Base-by-base conservation (phyloP, 2,329 filamentous ascomycete genomes). In the Neofusicoccum sp. region DNA sequence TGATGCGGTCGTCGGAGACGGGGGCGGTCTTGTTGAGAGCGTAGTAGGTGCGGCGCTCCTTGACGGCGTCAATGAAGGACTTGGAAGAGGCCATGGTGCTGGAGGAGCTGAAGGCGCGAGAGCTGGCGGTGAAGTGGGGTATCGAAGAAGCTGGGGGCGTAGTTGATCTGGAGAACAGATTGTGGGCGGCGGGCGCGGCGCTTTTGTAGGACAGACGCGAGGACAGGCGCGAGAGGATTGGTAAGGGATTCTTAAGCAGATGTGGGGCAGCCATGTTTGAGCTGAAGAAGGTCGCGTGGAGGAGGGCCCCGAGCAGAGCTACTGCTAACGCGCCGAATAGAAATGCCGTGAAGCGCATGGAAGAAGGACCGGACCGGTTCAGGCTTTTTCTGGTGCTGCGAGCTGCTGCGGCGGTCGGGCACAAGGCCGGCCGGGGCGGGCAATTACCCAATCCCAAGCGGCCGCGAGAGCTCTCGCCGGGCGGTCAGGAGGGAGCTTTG, bases 11-110 rank as follows among this genome's bases (percentile, higher is more conserved):
- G 68, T 83, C 81, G 70, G 82, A 75, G 75, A 89, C 80, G 72
- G 86, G 73, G 31, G 89, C 82, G 66, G 85, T 78, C 79, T 89
- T 89, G 81, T 81, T 84, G 64, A 92, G 85, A 59, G 81, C 77
- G 81, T 93, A 92, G 82, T 84, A 79, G 73, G 85, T 84, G 77
- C 90, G 89, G 74, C 91, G 89, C 76, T 79, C 76, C 80, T 87
- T 85, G 81, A 90, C 76, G 73, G 87, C 84, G 66, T 88, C 81
- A 75, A 92, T 77, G 80, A 92, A 81, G 66, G 81, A 44, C 71
- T 76, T 76, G 61, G 61, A 52, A 69, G 71, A 71, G 56, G 77
- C 70, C 78, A 81, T 81, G 36, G 66, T 76, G 48, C 70, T 61
- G 7, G 61, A 22, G 34, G 67, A 63, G 34, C 36, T 63, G 58